These are phyloP conservation scores for Oryza coarctata DNA, from an alignment of 176 grass and related monocot species.

Conservation along the genomic window DNA sequence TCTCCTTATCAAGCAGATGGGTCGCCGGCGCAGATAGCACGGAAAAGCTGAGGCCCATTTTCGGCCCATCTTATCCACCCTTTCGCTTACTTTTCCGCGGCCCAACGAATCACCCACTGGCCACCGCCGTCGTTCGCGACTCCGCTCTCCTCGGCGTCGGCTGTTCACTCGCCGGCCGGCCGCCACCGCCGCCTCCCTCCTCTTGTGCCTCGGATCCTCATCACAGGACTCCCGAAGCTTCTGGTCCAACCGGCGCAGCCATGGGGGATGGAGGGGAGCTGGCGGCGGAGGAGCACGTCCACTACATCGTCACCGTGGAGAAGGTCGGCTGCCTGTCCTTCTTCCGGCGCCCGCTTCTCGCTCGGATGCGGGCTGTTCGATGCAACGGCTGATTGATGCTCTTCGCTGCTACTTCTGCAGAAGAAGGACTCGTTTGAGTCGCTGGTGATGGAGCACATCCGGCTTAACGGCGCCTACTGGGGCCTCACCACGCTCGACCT, in stretches of 20 bases:
- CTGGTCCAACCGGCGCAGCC: neutral
- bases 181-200: neutral
- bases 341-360: neutral
- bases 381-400: neutral
- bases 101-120: neutral
- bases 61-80: neutral
- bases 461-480: conserved; percentile 88
- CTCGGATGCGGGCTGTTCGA: neutral
- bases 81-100: neutral
- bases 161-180: neutral
- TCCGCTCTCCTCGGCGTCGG: neutral
- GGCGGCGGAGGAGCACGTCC: conserved; percentile 65
- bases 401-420: conserved; percentile 27
- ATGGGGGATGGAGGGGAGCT: conserved; percentile 46
- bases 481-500: conserved; percentile 85
- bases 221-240: neutral
- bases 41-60: neutral
- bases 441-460: conserved; percentile 81
- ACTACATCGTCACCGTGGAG: conserved; percentile 80
- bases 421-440: conserved; percentile 86
- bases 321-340: conserved; percentile 57
- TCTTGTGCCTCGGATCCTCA: neutral
- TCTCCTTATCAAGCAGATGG: too few relatives aligned
- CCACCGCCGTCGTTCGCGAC: neutral
- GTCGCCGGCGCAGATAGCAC: neutral